Base-by-base conservation (phyloP, 164 flowering plant species). In the Vitis rupestris region DNA sequence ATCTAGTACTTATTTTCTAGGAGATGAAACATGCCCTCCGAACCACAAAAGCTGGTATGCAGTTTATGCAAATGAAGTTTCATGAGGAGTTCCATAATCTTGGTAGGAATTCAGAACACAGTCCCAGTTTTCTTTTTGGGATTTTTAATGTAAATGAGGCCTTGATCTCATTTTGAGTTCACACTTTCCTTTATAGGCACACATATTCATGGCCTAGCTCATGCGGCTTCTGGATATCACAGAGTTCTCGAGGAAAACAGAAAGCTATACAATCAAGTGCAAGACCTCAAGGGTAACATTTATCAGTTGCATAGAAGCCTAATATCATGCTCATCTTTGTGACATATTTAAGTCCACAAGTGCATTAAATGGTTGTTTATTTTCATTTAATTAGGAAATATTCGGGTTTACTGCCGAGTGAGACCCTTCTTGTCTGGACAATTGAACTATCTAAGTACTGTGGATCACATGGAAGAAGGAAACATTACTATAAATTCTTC, bases 171-270 rank as follows among this genome's bases (percentile, higher is more conserved):
- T 56, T 17, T 55, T 23, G 37, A 50, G 6, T 30, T 69, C 19
- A 2, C 53, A 8, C 48, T 13, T 56, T 59, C 55, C 15, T 75
- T 63, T 29, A 57, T 78, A 95, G 99, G 93, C 17, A 62, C 78
- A 75, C 94, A 96, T 70, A 72, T 96, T 54, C 83, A 83, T 78
- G 90, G 95, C 71, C 85, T 96, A 64, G 85, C 98, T 72, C 86
- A 86, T 78, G 99, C 98, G 75, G 98, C 99, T 69, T 84, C 97
- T 55, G 89, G 90, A 15, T 96, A 96, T 78, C 97, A 93, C 70
- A 88, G 76, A 82, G 98, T 96, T 79, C 91, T 96, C 61, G 93
- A 89, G 70, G 99, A 96, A 82, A 96, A 96, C 68, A 90, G 98
- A 57, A 92, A 88, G 78, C 79, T 96, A 51, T 96, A 92, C 80